Evolutionary conservation across 1,284 basidiomycete species (phyloP).

Genomic region (Paramarasmius palmivorus): DNA sequence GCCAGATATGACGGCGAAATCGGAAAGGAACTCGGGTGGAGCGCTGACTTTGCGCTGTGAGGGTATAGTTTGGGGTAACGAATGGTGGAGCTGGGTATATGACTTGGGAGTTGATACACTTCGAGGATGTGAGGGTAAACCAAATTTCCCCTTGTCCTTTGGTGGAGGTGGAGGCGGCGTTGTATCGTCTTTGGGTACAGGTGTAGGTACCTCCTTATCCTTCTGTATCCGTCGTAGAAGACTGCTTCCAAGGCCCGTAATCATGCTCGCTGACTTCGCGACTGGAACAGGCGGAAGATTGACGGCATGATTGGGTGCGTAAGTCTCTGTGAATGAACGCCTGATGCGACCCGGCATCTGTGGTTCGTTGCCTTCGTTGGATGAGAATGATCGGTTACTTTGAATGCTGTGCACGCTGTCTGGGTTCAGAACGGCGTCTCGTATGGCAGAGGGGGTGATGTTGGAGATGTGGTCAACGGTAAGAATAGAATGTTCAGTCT

Average conservation of each 20-base stretch:
- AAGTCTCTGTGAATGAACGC: conserved; percentile 34
- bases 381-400: conserved; percentile 24
- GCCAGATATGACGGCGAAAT: conserved; percentile 39
- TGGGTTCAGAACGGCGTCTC: conserved; percentile 34
- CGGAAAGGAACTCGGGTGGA: conserved; percentile 28
- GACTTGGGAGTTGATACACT: conserved; percentile 5
- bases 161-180: conserved; percentile 38
- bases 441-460: conserved; percentile 38
- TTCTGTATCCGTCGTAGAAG: conserved; percentile 32
- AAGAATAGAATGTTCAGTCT: conserved; percentile 44
- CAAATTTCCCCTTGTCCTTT: conserved; percentile 32
- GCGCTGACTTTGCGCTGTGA: conserved; percentile 20
- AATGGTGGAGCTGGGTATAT: conserved; percentile 2
- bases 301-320: conserved; percentile 22
- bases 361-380: conserved; percentile 1
- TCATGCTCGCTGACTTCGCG: conserved; percentile 29
- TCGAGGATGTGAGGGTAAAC: conserved; percentile 3
- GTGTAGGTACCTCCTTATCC: conserved; percentile 22
- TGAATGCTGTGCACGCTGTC: conserved; percentile 27
- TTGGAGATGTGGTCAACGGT: conserved; percentile 42
- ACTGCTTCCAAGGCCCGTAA: conserved; percentile 22
- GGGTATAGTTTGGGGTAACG: conserved; percentile 8
- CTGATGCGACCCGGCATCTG: conserved; percentile 26
- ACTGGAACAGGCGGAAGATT: conserved; percentile 19
- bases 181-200: conserved; percentile 14